Percentiles rank a stretch among this genome's conserved stretches.
These are phyloP conservation scores for Blastocystis sp. DNA, from an alignment of 352 stramenopile species.

Conservation along the genomic window DNA sequence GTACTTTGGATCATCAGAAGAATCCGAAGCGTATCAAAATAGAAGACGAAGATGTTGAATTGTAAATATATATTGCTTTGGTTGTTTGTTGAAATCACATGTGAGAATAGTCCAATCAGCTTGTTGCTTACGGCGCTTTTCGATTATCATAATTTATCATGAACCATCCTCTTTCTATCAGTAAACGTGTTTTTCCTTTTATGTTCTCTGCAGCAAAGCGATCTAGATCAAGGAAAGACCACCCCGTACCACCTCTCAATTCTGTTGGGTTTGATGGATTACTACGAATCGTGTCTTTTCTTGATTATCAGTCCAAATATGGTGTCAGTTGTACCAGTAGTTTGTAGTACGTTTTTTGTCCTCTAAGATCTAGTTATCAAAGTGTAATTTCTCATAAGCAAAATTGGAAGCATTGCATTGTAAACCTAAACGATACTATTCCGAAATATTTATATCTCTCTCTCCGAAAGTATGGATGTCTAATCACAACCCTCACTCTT, in stretches of 20 bases:
- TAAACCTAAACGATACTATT: neutral
- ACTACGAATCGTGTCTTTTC: conserved; percentile 3
- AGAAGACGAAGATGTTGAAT: neutral
- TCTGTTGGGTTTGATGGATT: neutral
- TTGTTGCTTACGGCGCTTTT: neutral
- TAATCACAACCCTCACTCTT: neutral
- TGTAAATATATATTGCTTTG: conserved; percentile 12
- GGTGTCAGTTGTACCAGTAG: neutral
- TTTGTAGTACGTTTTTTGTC: neutral
- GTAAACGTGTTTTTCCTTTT: neutral
- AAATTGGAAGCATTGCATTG: conserved; percentile 2
- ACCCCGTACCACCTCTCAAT: neutral
- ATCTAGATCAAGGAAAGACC: neutral
- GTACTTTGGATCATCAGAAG: neutral
- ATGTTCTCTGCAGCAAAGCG: neutral
- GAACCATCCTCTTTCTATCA: neutral
- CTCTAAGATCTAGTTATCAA: neutral
- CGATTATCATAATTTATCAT: neutral
- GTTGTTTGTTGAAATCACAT: neutral
- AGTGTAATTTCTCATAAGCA: neutral
- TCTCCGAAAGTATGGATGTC: neutral
- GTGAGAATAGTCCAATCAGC: neutral
- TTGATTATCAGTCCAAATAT: neutral
- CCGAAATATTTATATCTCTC: neutral
- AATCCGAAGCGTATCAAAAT: neutral